These are phyloP conservation scores for Polygonum maritimum DNA, from an alignment of 148 eudicot genomes.

Conservation along the genomic window DNA sequence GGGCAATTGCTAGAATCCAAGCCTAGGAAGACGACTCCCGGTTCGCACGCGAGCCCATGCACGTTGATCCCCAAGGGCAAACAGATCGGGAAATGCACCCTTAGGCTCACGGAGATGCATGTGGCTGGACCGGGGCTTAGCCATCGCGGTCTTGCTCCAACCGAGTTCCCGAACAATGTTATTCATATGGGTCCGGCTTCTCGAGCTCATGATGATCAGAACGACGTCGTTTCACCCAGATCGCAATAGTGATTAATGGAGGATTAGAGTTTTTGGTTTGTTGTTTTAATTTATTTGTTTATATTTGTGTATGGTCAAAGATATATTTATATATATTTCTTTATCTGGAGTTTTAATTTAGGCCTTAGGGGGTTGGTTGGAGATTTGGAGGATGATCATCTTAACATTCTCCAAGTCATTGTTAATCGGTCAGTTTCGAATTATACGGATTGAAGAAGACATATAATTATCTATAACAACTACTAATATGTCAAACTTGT, in stretches of 20 bases:
- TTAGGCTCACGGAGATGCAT: conserved; percentile 1
- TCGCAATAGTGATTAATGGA: background rate
- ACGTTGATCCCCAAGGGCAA: background rate
- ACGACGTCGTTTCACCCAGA: background rate
- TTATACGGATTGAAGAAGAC: background rate
- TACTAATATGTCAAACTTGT: background rate
- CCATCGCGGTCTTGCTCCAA: background rate
- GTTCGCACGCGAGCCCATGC: background rate
- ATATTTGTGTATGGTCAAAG: background rate
- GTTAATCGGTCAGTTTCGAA: background rate
- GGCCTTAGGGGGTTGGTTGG: background rate
- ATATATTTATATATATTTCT: background rate
- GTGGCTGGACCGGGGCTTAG: background rate
- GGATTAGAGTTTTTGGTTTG: background rate
- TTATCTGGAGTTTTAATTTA: background rate
- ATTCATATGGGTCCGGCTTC: background rate
- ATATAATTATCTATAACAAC: background rate
- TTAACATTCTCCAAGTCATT: background rate
- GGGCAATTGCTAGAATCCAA: background rate
- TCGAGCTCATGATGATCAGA: background rate
- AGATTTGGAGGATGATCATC: background rate
- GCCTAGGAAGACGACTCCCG: background rate
- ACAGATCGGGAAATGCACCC: background rate
- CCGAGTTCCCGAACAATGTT: background rate
- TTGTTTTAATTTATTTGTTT: background rate